Conservation (phyloP, 164 flowering plant species). For the Aristolochia fimbriata region DNA sequence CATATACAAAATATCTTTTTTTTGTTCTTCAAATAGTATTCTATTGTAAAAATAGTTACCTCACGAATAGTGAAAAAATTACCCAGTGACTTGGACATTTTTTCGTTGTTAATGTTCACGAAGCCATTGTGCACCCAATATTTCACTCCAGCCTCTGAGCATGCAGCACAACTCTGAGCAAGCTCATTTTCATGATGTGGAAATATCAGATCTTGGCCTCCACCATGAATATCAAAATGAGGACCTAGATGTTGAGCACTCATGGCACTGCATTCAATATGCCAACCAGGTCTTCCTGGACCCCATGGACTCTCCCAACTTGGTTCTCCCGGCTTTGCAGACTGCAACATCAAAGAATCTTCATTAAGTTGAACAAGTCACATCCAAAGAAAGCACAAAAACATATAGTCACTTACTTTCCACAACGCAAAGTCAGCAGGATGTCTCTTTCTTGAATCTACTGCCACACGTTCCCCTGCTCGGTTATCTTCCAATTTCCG, state of each 20-base stretch:
- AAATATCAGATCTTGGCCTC: slow-evolving; percentile 85
- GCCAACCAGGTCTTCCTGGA: slow-evolving; percentile 97
- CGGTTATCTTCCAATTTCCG: slow-evolving; percentile 66
- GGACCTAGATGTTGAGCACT: slow-evolving; percentile 66
- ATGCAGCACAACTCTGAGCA: slow-evolving; percentile 87
- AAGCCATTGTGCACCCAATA: slow-evolving; percentile 97
- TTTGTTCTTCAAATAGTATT: not conserved
- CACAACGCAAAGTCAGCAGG: slow-evolving; percentile 94
- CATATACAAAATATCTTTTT: not conserved
- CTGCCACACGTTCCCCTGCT: slow-evolving; percentile 81
- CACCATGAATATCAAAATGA: slow-evolving; percentile 91
- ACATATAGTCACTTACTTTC: slow-evolving; percentile 40
- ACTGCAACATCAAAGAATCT: slow-evolving; percentile 24
- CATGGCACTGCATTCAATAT: slow-evolving; percentile 99
- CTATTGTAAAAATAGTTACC: slow-evolving; percentile 23
- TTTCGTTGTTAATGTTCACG: slow-evolving; percentile 73
- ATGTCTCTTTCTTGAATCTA: slow-evolving; percentile 67
- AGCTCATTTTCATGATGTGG: slow-evolving; percentile 98
- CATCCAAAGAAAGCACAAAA: too few relatives aligned
- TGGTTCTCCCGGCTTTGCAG: slow-evolving; percentile 88
- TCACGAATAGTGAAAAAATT: slow-evolving; percentile 89
- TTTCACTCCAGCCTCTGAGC: slow-evolving; percentile 49
- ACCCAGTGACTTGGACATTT: slow-evolving; percentile 88
- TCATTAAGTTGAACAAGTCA: too few relatives aligned
- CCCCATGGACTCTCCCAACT: slow-evolving; percentile 98